A percentile compares a stretch with the other conserved stretches of the same genome.
phyloP scores from a whole-genome alignment of 371 early-diverging fungal genomes.

The Cokeromyces recurvatus region DNA sequence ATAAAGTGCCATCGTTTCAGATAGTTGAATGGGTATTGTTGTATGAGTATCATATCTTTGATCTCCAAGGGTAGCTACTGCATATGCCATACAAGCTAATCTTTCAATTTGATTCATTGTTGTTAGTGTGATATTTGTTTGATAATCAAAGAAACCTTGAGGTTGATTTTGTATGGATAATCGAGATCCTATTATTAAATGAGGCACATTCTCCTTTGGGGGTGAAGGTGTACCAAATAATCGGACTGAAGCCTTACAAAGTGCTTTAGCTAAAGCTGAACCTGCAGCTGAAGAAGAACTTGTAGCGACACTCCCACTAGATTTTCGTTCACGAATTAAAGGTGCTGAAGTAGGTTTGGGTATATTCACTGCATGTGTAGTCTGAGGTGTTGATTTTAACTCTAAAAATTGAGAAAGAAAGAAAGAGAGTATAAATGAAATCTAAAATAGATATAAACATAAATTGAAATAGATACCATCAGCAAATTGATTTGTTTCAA shows the following conservation, averaged over 20 bases:
- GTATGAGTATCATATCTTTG: conserved; percentile 40
- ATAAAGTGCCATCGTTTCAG: conserved; percentile 69
- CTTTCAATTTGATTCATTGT: conserved; percentile 52
- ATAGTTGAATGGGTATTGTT: background rate
- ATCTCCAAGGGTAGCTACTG: conserved; percentile 59
- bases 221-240: conserved; percentile 54
- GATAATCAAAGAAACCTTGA: too few species aligned
- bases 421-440: too few species aligned
- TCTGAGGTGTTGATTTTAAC: background rate
- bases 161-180: too few species aligned
- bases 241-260: conserved; percentile 55
- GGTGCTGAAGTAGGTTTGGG: conserved; percentile 29
- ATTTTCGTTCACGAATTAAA: conserved; percentile 34
- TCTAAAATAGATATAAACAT: too few species aligned
- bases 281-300: conserved; percentile 30
- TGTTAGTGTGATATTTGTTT: background rate
- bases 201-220: conserved; percentile 12
- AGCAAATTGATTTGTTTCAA: conserved; percentile 86
- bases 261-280: conserved; percentile 56
- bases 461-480: too few species aligned
- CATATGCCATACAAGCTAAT: conserved; percentile 61
- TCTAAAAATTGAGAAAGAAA: too few species aligned
- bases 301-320: too few species aligned
- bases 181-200: background rate
- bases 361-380: conserved; percentile 20